Percentiles rank a stretch among this genome's conserved stretches.
Conservation (phyloP, 2,329 filamentous ascomycete species). For the Emergomyces pasteurianus region DNA sequence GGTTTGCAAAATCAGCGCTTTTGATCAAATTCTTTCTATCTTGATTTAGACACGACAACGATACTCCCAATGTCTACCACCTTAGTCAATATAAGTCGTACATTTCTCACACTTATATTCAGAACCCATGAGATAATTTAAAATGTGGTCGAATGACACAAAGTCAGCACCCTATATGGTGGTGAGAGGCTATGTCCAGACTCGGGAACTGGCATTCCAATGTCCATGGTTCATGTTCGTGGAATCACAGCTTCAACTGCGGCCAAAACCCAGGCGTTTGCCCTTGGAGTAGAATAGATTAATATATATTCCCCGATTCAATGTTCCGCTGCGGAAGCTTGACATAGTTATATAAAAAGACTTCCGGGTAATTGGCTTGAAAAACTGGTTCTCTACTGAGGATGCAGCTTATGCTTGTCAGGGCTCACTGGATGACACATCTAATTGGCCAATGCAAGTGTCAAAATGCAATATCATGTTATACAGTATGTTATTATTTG, state of each 20-base stretch:
- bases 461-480: not conserved
- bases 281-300: conserved; percentile 12
- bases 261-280: conserved; percentile 11
- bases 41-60: not conserved
- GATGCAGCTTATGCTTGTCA: conserved; percentile 31
- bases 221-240: no score
- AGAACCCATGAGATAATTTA: not conserved
- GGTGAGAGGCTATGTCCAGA: not conserved
- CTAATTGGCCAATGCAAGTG: not conserved
- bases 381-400: conserved; percentile 23
- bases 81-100: not conserved
- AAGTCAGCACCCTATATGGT: not conserved
- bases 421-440: conserved; percentile 14
- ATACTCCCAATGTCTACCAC: not conserved
- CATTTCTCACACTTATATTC: not conserved
- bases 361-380: conserved; percentile 24
- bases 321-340: not conserved
- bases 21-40: not conserved
- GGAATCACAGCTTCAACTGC: conserved; percentile 27
- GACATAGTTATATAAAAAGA: no score
- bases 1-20: not conserved
- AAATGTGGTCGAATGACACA: not conserved
- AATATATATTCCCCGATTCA: conserved; percentile 21
- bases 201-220: conserved; percentile 18
- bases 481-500: not conserved